Base-by-base conservation (phyloP, 352 stramenopile genomes). In the Blastocystis sp. region DNA sequence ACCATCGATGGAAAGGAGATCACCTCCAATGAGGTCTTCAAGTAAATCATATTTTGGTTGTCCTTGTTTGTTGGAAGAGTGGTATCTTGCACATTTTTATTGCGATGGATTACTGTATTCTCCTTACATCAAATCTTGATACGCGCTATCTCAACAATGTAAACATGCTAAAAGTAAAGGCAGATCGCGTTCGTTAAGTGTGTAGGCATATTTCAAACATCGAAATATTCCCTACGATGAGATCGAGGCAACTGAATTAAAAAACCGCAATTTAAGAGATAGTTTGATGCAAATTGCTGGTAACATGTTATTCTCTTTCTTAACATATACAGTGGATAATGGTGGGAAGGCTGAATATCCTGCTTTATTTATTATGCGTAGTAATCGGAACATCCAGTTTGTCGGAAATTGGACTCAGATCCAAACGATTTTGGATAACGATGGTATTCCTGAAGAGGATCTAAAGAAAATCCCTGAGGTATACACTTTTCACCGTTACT, bases 311-410 rank as follows among this genome's bases (percentile, higher is more conserved):
- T 2, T 68, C 20, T 54, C 11, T 8, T 0, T 26, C 8, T 65
- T 73, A 6, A 34, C 16, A 81, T 43, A 30, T 39, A 34, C 68
- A 85, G 73, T 68, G 13, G 73, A 85, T 26, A 47, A 68, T 39
- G 73, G 73, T n/a, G 73, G 73, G n/a, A 24, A 26, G 13, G 73
- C 56, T 24, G 73, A 85, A 43, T 85, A 54, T n/a, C 73, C 73
- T 41, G 16, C 55, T 13, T 55, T 85, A 4, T 85, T 85, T 45
- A 85, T 85, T 45, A 85, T 85, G 73, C 73, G 73, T 13, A 85
- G 73, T 68, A 85, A 85, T 26, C 73, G 73, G 16, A 85, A 85
- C 56, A 85, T 85, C 73, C 73, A 85, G 26, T 85, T 85, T 30
- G 73, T 85, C 20, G 73, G 73, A 34, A 85, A 85, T 45, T 85